phyloP scores from a whole-genome alignment of 1,284 basidiomycete species.

The Fomitopsis betulina region DNA sequence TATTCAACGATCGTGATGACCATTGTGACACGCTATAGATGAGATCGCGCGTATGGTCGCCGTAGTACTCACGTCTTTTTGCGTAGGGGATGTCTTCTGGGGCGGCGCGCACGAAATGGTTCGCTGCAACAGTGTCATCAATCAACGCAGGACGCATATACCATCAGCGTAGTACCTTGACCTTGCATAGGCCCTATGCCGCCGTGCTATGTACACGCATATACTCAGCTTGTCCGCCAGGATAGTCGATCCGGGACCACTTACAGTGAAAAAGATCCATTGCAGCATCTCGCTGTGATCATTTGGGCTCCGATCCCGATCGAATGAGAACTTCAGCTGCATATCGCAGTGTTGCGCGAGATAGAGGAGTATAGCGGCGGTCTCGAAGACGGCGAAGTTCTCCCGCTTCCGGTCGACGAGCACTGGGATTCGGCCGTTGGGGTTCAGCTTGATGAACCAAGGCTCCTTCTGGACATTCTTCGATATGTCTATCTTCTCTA shows the following conservation, averaged over 20 bases:
- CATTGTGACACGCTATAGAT: background rate
- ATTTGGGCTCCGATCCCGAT: conserved; percentile 28
- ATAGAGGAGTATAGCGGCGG: conserved; percentile 49
- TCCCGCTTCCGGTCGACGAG: conserved; percentile 34
- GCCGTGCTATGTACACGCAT: conserved; percentile 40
- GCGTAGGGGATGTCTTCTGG: conserved; percentile 63
- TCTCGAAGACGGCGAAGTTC: conserved; percentile 48
- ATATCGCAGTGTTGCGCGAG: conserved; percentile 44
- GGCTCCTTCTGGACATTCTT: conserved; percentile 45
- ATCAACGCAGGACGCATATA: background rate
- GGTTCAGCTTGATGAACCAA: conserved; percentile 51
- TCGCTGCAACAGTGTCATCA: conserved; percentile 26
- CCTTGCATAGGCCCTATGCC: conserved; percentile 72
- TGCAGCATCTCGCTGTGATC: conserved; percentile 57
- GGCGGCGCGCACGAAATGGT: conserved; percentile 49
- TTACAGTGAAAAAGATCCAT: conserved; percentile 74
- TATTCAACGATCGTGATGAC: background rate
- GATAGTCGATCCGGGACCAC: conserved; percentile 13
- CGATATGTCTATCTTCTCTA: conserved; percentile 28
- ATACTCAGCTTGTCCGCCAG: background rate
- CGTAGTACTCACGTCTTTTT: conserved; percentile 41
- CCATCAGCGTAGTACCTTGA: conserved; percentile 32
- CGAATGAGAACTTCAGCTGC: conserved; percentile 43
- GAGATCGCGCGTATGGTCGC: background rate
- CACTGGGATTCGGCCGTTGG: conserved; percentile 55